These are phyloP conservation scores for Scutellaria barbata DNA, from an alignment of 257 asterid genomes.

Conservation along the genomic window DNA sequence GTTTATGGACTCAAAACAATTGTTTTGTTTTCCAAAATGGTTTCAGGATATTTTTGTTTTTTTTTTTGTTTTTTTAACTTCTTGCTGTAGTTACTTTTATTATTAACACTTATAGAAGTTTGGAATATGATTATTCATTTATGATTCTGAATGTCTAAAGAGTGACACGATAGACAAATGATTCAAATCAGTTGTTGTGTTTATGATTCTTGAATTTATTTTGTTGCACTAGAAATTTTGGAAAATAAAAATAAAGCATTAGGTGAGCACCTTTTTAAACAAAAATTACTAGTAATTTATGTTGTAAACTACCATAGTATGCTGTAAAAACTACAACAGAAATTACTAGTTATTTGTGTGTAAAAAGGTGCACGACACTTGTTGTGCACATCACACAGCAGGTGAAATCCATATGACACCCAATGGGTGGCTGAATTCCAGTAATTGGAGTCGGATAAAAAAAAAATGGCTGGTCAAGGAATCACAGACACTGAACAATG, in stretches of 20 bases:
- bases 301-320: too few relatives aligned
- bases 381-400: too few relatives aligned
- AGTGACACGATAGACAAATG: not conserved
- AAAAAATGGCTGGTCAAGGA: too few relatives aligned
- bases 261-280: not conserved
- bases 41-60: not conserved
- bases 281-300: too few relatives aligned
- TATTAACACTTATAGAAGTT: not conserved
- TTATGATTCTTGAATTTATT: not conserved
- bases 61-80: not conserved
- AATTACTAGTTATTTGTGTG: too few relatives aligned
- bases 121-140: not conserved
- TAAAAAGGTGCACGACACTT: too few relatives aligned
- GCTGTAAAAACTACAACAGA: too few relatives aligned
- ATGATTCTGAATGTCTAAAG: not conserved
- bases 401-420: too few relatives aligned
- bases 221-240: not conserved
- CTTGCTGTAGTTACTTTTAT: not conserved
- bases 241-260: not conserved
- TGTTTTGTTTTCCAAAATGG: not conserved
- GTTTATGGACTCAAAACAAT: not conserved
- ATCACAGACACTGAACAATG: too few relatives aligned
- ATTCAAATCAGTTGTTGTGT: not conserved
- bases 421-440: too few relatives aligned
- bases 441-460: too few relatives aligned